These are phyloP conservation scores for Caulochytrium protostelioides DNA, from an alignment of 371 early-diverging fungal species.

Conservation along the genomic window DNA sequence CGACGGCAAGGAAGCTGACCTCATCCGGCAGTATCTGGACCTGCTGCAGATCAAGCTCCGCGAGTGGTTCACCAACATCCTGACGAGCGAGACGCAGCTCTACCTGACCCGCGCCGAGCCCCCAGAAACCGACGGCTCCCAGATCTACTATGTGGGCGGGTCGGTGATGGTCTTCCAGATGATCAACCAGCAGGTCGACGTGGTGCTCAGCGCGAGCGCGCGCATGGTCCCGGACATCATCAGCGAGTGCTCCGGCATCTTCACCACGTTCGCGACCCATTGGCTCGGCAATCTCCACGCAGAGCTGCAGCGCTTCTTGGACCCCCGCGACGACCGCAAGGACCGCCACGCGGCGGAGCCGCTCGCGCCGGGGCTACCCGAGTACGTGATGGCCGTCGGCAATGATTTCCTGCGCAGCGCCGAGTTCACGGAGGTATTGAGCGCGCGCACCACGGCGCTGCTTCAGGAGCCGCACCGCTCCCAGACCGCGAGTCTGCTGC, in stretches of 20 bases:
- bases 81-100: constrained; percentile 54
- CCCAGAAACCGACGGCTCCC: constrained; percentile 55
- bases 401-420: constrained; percentile 75
- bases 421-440: constrained; percentile 64
- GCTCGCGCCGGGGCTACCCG: constrained; percentile 58
- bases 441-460: constrained; percentile 37
- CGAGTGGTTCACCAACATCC: constrained; percentile 76
- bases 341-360: too few relatives aligned
- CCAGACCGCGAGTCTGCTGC: constrained; percentile 34
- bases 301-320: constrained; percentile 52
- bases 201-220: constrained; percentile 53
- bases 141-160: constrained; percentile 53
- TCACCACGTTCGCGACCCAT: constrained; percentile 53
- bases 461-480: constrained; percentile 43
- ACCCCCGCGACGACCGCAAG: constrained; percentile 41
- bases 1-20: constrained; percentile 71
- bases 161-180: constrained; percentile 80
- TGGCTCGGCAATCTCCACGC: constrained; percentile 47
- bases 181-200: constrained; percentile 83
- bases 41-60: constrained; percentile 59
- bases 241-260: constrained; percentile 55
- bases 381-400: constrained; percentile 79
- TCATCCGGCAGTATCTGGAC: constrained; percentile 66
- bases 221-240: constrained; percentile 66
- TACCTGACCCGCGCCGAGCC: constrained; percentile 47